Conservation (phyloP, 495 filamentous ascomycete species). For the Aspergillus cristatus region DNA sequence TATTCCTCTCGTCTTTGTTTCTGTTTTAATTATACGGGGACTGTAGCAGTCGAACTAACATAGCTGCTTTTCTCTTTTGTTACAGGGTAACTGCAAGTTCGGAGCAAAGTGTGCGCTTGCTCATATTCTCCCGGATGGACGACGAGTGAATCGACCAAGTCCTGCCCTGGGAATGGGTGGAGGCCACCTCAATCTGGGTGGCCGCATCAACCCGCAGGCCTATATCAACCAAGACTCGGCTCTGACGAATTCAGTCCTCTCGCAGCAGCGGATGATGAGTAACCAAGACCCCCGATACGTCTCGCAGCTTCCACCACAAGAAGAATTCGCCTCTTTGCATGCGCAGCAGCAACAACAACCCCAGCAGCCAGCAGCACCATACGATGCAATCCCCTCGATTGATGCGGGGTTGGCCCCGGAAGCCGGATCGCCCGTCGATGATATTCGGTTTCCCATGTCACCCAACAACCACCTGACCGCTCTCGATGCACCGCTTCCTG, state of each 20-base stretch:
- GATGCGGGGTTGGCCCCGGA: conserved; percentile 73
- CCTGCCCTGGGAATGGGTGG: conserved; percentile 32
- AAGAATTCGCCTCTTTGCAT: conserved; percentile 38
- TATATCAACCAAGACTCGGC: conserved; percentile 62
- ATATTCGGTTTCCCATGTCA: conserved; percentile 62
- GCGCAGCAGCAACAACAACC: conserved; percentile 24
- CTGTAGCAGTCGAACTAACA: no score
- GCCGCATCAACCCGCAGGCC: conserved; percentile 60
- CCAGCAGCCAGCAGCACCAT: conserved; percentile 14
- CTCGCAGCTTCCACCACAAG: conserved; percentile 27
- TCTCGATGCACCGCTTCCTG: conserved; percentile 89
- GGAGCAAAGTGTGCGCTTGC: conserved; percentile 93
- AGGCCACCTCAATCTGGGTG: conserved; percentile 57
- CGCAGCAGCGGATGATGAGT: conserved; percentile 53
- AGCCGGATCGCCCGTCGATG: conserved; percentile 77
- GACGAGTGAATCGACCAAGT: conserved; percentile 66
- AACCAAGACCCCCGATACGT: conserved; percentile 35
- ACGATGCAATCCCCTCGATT: conserved; percentile 60
- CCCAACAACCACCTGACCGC: conserved; percentile 62
- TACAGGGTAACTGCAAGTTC: conserved; percentile 97
- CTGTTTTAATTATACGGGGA: no score
- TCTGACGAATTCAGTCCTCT: conserved; percentile 72
- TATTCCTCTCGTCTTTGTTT: conserved; percentile 1
- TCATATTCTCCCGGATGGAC: conserved; percentile 89
- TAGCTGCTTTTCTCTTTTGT: no score